Evolutionary conservation across 768 basidiomycete genomes (phyloP), one percentile per base, ranked within the genome.

Genomic region (Sarcomyxa edulis): DNA sequence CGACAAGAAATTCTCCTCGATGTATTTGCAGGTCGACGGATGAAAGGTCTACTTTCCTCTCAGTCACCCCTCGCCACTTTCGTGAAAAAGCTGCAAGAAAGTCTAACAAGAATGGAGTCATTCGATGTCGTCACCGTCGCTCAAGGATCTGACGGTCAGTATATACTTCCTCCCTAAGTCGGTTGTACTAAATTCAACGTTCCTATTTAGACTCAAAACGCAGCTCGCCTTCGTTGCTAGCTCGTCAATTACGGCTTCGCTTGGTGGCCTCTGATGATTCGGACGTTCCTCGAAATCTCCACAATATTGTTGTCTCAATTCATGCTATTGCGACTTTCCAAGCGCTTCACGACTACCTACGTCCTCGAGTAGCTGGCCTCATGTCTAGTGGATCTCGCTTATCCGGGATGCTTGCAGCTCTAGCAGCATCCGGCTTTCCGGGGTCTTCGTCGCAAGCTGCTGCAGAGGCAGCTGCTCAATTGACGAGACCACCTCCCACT

Each of bases 311-410:
- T 26, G 89, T 98, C 15, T 97, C 94, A 6, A 98, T 98, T 44
- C 95, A 98, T 55, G 95, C 94, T 5, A 96, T 98, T 45, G 95
- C 96, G 1, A 97, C 93, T 1, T 92, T 98, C 74, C 92, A 96
- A 57, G 93, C 95, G 1, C 72, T 98, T 21, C 90, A 96, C 52
- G 94, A 96, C 58, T 99, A 97, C 57, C 76, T 98, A 9, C 84
- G 92, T 1, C 95, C 95, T 18, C 77, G 91, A 3, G 83, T 96
- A 22, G 69, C 90, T 5, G 88, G 89, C 0, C 55, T 86, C 16
- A 56, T 84, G 35, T 71, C 72, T 7, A 66, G 73, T 40, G 69
- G 72, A 20, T 79, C 78, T 12, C 76, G 92, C 10, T 62, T 95
- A 19, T 84, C 87, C 7, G 84, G 83, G 33, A 92, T 95, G 84